Evolutionary conservation across 495 filamentous ascomycete genomes (phyloP).

Genomic region (Penicillium samsonianum): DNA sequence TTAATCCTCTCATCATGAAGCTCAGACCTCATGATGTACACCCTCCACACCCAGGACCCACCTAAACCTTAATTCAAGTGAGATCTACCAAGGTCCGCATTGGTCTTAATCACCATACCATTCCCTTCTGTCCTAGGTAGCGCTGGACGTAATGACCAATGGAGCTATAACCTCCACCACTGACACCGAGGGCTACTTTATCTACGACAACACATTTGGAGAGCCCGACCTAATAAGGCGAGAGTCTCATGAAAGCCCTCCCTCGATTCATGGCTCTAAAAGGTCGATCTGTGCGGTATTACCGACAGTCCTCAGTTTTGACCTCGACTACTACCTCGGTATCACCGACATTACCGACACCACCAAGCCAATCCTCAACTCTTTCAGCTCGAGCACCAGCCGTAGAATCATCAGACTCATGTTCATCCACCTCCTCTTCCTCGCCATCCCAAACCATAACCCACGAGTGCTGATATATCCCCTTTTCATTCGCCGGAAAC

Average conservation of each 20-base stretch:
- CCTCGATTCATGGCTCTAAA: not conserved
- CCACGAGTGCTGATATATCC: slow-evolving; percentile 2
- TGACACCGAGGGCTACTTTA: not conserved
- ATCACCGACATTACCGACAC: not conserved
- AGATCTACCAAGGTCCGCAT: not conserved
- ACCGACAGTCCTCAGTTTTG: not conserved
- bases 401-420: not conserved
- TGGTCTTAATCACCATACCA: not conserved
- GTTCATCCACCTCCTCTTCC: not conserved
- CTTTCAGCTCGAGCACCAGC: not conserved
- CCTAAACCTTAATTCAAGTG: slow-evolving; percentile 1
- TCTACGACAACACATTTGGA: not conserved
- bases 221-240: too few species aligned
- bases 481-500: not conserved
- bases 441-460: not conserved
- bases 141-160: not conserved
- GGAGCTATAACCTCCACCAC: not conserved
- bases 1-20: not conserved
- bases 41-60: not conserved
- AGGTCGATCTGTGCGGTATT: not conserved
- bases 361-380: not conserved
- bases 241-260: not conserved
- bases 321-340: not conserved
- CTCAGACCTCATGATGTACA: not conserved
- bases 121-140: not conserved